Base-by-base conservation (phyloP, 2,329 filamentous ascomycete genomes). In the Fusarium nygamai region DNA sequence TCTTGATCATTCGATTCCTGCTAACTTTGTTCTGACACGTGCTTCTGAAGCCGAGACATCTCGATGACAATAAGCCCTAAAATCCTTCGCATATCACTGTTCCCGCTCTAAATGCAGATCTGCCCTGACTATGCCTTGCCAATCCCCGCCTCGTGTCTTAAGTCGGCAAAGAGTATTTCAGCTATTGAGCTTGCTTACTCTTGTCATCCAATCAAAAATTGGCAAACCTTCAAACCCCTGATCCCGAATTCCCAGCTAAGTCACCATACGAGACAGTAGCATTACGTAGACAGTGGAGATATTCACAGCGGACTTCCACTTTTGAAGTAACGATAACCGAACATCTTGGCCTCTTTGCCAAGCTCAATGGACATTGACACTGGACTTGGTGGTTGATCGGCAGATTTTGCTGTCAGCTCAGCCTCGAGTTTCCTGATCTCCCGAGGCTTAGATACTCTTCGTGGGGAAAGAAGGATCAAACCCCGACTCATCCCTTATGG, bases 51-150 rank as follows among this genome's bases (percentile, higher is more conserved):
- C 14, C 20, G 11, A 50, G 31, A n/a, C 16, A 65, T 65, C 57
- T 65, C 38, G 57, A 65, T 65, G 46, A 53, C 11, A 36, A 13
- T 46, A 62, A 65, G 46, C 62, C 46, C 57, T 62, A 65, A 51
- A 62, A 65, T 65, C 62, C 57, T 65, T 51, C 57, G 48, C 13
- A 41, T 39, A 33, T 31, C 12, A 53, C 5, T 44, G n/a, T 44
- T 39, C 46, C 57, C 24, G 39, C 41, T 64, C n/a, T 14, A 20
- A 13, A 38, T 41, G 39, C 17, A 44, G 62, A 65, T 65, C 62
- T 46, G 46, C 38, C 46, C 22, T 10, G 5, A 17, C 46, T 44
- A 41, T 29, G 46, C 62, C 57, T 46, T 46, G 46, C n/a, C 29
- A 43, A 41, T 6, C 20, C 62, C 34, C 29, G 20, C 29, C 20